Conservation (phyloP, 2,329 filamentous ascomycete genomes). For the Fusarium acutatum region DNA sequence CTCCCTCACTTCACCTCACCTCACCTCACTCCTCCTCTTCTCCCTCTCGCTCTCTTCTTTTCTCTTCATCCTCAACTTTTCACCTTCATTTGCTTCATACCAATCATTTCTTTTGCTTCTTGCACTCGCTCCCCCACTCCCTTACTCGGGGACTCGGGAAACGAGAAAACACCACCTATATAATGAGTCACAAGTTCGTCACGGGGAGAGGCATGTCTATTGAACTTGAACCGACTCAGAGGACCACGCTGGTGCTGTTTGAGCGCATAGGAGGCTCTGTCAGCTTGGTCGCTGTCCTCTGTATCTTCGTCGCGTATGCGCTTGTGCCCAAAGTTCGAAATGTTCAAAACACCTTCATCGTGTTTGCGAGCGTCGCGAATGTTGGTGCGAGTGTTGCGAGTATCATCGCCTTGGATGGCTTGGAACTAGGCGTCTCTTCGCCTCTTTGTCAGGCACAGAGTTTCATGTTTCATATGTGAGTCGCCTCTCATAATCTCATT, state of each 20-base stretch:
- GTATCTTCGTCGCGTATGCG: conserved; percentile 62
- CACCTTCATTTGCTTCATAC: not conserved
- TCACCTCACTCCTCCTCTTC: not conserved
- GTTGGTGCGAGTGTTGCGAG: conserved; percentile 70
- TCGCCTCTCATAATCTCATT: not conserved
- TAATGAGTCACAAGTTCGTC: conserved; percentile 26
- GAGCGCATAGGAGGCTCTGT: conserved; percentile 64
- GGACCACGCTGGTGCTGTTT: conserved; percentile 54
- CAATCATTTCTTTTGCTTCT: not conserved
- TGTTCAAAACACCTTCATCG: conserved; percentile 69
- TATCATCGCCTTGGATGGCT: conserved; percentile 73
- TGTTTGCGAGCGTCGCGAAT: conserved; percentile 68
- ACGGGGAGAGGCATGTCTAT: conserved; percentile 37
- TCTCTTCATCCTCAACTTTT: not conserved
- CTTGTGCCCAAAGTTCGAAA: conserved; percentile 62
- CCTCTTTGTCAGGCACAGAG: conserved; percentile 69
- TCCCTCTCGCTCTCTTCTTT: not conserved
- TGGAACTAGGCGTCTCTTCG: conserved; percentile 61
- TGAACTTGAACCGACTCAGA: conserved; percentile 48
- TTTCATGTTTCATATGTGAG: conserved; percentile 74
- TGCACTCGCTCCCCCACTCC: not conserved
- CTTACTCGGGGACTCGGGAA: conserved; percentile 8
- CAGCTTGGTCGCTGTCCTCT: conserved; percentile 59
- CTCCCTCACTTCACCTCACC: not conserved
- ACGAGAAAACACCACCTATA: not conserved